Evolutionary conservation across 2,329 filamentous ascomycete genomes (phyloP).

Genomic region (Lachnellula cervina): DNA sequence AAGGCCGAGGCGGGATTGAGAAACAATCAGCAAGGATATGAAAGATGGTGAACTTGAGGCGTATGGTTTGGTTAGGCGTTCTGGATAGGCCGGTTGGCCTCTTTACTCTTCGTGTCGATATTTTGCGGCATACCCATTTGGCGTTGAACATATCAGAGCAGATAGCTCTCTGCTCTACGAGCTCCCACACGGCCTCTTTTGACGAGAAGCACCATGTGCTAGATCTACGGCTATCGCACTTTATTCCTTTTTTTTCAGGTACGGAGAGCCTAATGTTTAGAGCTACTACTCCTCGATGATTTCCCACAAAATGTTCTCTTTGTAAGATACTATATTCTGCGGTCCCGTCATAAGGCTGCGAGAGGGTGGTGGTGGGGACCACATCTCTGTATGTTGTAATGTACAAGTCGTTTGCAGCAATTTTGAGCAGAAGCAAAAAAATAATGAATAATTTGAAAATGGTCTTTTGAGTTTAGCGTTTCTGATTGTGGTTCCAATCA

Average conservation of each 20-base stretch:
- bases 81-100: conserved; percentile 26
- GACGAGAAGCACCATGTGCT: conserved; percentile 16
- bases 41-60: conserved; percentile 21
- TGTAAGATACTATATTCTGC: conserved; percentile 26
- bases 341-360: conserved; percentile 24
- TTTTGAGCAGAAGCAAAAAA: conserved; percentile 3
- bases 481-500: no score
- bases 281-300: conserved; percentile 21
- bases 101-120: conserved; percentile 22
- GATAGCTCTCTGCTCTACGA: conserved; percentile 10
- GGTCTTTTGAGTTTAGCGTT: not conserved
- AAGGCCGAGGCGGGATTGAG: conserved; percentile 25
- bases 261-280: conserved; percentile 28
- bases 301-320: conserved; percentile 24
- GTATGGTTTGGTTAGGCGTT: conserved; percentile 28
- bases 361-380: not conserved
- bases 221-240: conserved; percentile 16
- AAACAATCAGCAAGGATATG: conserved; percentile 29
- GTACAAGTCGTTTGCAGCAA: conserved; percentile 5
- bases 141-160: conserved; percentile 20
- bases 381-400: conserved; percentile 16
- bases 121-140: conserved; percentile 24
- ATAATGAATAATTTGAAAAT: conserved; percentile 4
- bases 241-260: conserved; percentile 15
- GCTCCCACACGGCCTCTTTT: conserved; percentile 19